Percentiles rank a stretch among this genome's conserved stretches.
phyloP scores from a whole-genome alignment of 441 rosid genomes.

The Pelargonium australe region DNA sequence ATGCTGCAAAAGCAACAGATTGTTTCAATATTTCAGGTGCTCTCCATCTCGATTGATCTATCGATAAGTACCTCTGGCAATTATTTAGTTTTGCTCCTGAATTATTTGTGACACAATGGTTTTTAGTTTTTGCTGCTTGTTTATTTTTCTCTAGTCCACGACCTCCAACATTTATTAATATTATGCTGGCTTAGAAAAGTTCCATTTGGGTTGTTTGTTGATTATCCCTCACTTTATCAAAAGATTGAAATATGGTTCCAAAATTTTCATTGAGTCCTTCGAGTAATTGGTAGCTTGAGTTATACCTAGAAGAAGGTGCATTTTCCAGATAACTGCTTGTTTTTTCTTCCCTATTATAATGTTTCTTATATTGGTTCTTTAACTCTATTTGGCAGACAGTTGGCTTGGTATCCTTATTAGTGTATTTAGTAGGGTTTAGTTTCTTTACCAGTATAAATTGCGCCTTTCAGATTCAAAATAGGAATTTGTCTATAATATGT shows the following conservation, averaged over 20 bases:
- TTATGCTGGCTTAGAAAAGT: background rate
- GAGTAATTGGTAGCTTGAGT: background rate
- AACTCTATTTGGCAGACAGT: background rate
- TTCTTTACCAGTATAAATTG: background rate
- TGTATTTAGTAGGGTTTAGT: background rate
- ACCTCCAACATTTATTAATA: too few species aligned
- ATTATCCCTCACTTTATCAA: background rate
- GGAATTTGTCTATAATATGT: background rate
- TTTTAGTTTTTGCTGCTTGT: background rate
- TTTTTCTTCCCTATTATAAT: background rate
- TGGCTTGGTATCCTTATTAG: background rate
- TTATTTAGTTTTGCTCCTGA: background rate
- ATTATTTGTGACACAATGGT: slow-evolving; percentile 7
- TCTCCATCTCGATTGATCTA: slow-evolving; percentile 14
- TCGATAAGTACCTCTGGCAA: background rate
- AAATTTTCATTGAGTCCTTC: background rate
- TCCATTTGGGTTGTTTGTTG: background rate
- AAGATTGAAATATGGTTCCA: background rate
- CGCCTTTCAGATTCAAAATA: background rate
- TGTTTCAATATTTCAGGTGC: slow-evolving; percentile 47
- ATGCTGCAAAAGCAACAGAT: slow-evolving; percentile 32
- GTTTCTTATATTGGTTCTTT: background rate
- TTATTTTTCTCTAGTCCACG: background rate
- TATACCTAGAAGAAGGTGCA: background rate
- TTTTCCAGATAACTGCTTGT: background rate